phyloP scores from a whole-genome alignment of 1,139 yeast species.

The Magnusiomyces sp. region DNA sequence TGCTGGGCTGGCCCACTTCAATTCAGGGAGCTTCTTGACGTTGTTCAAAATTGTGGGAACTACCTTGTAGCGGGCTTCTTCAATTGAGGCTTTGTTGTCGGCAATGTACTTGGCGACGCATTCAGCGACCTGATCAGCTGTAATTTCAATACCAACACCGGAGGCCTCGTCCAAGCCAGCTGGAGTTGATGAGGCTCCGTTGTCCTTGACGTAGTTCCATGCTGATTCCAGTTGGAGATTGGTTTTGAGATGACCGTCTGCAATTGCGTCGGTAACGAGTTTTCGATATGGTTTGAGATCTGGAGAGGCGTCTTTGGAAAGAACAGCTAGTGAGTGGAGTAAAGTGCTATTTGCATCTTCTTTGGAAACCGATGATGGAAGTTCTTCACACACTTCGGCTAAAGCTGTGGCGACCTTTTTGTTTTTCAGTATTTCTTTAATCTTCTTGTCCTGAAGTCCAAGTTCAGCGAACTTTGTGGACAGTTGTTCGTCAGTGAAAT shows the following conservation, averaged over 20 bases:
- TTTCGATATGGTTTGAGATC: constrained; percentile 34
- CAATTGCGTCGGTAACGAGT: constrained; percentile 51
- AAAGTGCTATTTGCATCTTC: constrained; percentile 50
- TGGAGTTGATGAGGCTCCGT: constrained; percentile 27
- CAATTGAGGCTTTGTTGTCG: constrained; percentile 49
- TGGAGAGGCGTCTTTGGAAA: constrained; percentile 26
- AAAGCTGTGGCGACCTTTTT: constrained; percentile 72
- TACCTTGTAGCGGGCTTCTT: constrained; percentile 62
- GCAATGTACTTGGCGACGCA: constrained; percentile 55
- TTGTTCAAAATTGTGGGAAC: constrained; percentile 73
- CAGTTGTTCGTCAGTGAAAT: constrained; percentile 36
- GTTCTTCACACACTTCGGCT: constrained; percentile 45
- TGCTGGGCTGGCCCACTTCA: constrained; percentile 90
- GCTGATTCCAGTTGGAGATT: constrained; percentile 75
- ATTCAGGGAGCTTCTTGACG: constrained; percentile 58
- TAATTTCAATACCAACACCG: constrained; percentile 76
- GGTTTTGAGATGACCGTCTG: constrained; percentile 55
- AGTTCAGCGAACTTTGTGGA: constrained; percentile 44
- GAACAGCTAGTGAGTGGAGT: constrained; percentile 67
- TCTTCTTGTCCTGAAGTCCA: constrained; percentile 43
- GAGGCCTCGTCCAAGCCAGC: constrained; percentile 50
- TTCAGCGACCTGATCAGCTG: constrained; percentile 52
- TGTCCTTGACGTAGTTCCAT: constrained; percentile 48
- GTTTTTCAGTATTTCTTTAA: constrained; percentile 65
- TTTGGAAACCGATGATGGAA: constrained; percentile 31